A percentile compares a stretch with the other conserved stretches of the same genome.
Evolutionary conservation across 169 alveolate genomes (phyloP).

Genomic region (Cryptosporidium sp.): DNA sequence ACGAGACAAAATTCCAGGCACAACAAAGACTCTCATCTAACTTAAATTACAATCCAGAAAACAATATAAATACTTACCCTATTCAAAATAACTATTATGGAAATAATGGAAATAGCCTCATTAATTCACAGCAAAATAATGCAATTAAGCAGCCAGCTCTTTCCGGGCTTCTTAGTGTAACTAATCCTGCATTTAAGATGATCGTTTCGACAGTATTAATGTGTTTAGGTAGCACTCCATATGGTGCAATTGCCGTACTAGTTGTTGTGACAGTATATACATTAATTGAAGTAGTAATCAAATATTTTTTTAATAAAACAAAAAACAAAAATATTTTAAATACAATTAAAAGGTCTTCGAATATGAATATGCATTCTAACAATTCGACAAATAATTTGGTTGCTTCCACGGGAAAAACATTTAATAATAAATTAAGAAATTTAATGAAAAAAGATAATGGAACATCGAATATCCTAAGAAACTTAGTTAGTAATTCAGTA

Average conservation of each 20-base stretch:
- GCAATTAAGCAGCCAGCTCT: constrained; percentile 1
- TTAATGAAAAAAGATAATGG: not conserved
- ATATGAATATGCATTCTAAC: not conserved
- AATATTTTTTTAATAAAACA: constrained; percentile 30
- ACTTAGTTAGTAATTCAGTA: not conserved
- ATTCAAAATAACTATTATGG: not conserved
- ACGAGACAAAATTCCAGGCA: not conserved
- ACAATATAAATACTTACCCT: not conserved
- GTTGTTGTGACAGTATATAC: constrained; percentile 70
- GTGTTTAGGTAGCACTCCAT: constrained; percentile 70
- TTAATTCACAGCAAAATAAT: not conserved
- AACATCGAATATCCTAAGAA: not conserved
- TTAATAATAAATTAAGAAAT: not conserved
- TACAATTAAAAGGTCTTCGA: constrained; percentile 6
- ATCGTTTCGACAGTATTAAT: constrained; percentile 61
- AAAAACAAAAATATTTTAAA: constrained; percentile 44
- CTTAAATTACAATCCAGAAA: not conserved
- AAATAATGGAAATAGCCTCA: not conserved
- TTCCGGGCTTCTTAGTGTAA: constrained; percentile 17
- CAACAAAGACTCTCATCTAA: not conserved
- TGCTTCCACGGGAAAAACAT: not conserved
- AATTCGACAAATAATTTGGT: not conserved
- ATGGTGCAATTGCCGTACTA: constrained; percentile 71
- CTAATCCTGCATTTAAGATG: constrained; percentile 69
- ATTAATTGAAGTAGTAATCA: constrained; percentile 50